Evolutionary conservation across 2,329 filamentous ascomycete genomes (phyloP).

Genomic region (Penicillium glabrum): DNA sequence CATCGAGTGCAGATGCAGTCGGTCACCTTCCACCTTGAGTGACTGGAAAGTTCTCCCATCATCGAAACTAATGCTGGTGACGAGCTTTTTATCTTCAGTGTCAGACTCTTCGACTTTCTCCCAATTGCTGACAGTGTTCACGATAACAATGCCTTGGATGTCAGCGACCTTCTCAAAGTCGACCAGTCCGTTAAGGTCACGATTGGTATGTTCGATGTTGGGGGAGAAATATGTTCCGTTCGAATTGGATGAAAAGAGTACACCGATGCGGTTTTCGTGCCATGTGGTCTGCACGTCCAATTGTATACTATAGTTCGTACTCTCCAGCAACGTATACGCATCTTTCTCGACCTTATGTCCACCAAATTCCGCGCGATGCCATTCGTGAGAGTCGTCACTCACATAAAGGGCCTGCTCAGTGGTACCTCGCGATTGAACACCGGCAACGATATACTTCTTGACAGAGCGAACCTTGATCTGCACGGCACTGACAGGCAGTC

Average conservation of each 20-base stretch:
- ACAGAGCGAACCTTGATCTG: conserved; percentile 79
- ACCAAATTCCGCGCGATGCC: conserved; percentile 90
- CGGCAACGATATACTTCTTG: conserved; percentile 83
- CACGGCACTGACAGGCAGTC: conserved; percentile 68
- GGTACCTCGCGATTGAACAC: conserved; percentile 74
- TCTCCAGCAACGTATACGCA: conserved; percentile 91
- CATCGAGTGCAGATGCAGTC: conserved; percentile 87
- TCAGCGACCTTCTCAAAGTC: conserved; percentile 93
- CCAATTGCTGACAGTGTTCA: conserved; percentile 87
- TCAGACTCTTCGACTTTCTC: conserved; percentile 64
- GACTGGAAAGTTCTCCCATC: conserved; percentile 83
- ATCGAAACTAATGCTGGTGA: conserved; percentile 88
- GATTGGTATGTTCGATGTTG: conserved; percentile 90
- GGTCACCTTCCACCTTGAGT: conserved; percentile 65
- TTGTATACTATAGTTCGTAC: conserved; percentile 97
- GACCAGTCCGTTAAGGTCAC: conserved; percentile 71
- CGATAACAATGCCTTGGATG: conserved; percentile 87
- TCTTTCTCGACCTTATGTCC: conserved; percentile 80
- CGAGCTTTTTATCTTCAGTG: conserved; percentile 63
- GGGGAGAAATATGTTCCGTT: conserved; percentile 95
- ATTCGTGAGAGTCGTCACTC: conserved; percentile 76
- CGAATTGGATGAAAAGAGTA: conserved; percentile 92
- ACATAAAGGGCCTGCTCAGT: conserved; percentile 92
- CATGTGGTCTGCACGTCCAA: conserved; percentile 80
- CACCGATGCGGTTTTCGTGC: conserved; percentile 70